Evolutionary conservation across 169 alveolate genomes (phyloP), one percentile per base, ranked within the genome.

Genomic region (Cryptosporidium ubiquitum): DNA sequence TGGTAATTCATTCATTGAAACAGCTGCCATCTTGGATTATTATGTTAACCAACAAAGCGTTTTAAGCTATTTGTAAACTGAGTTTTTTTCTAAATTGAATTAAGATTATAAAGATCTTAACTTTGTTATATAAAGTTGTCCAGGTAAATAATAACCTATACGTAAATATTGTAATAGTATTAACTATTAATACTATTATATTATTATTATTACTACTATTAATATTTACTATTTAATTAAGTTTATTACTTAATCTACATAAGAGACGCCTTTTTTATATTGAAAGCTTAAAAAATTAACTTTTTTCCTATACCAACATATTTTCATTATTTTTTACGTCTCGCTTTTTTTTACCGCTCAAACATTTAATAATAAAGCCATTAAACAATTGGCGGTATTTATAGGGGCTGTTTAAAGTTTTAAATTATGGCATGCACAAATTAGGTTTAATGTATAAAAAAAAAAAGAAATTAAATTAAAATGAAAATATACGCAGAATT

Each of bases 11-110:
- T 39, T 44, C 5, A 79, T 31, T 61, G 89, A 40, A 64, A 79
- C 89, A 79, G 89, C 89, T 60, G 89, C 89, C 89, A 79, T 79
- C 89, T 60, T 79, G 89, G 89, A 79, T 64, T 79, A 79, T 60
- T 79, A 31, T 55, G 20, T 64, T 79, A 79, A 79, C 89, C 89
- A 79, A 79, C 75, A 79, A 79, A 79, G 89, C 89, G 89, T 79
- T 79, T 79, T 79, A 79, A 79, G 89, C 89, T 79, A 79, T 79
- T 64, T 64, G n/a, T 26, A 79, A 61, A 55, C 40, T 64, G 29
- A 3, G 71, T 35, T 20, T 55, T 20, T 26, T 55, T 40, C 16
- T 23, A 79, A 40, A 12, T 44, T n/a, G n/a, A 69, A 42, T 69
- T 42, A 55, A 33, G 75, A 61, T 20, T 39, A 73, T 16, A 26